A percentile compares a stretch with the other conserved stretches of the same genome.
phyloP scores from a whole-genome alignment of 495 filamentous ascomycete genomes.

The Entonaema liquescens region DNA sequence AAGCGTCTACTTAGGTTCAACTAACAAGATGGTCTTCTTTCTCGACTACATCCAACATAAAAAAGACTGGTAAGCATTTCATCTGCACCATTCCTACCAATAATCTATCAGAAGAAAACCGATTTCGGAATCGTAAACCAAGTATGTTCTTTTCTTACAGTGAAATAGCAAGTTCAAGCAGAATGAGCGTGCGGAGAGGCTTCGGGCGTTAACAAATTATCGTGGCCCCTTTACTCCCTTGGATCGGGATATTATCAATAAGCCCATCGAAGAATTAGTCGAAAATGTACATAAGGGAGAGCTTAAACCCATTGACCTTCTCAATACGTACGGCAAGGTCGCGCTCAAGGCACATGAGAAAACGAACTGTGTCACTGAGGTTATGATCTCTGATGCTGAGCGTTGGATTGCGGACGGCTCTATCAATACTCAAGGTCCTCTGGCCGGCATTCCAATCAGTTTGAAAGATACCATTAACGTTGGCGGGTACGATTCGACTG shows the following conservation, averaged over 20 bases:
- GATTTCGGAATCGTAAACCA: slow-evolving; percentile 2
- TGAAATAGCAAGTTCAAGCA: slow-evolving; percentile 78
- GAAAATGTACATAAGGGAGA: slow-evolving; percentile 74
- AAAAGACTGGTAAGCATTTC: slow-evolving; percentile 62
- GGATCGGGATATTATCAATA: slow-evolving; percentile 73
- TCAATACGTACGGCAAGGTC: slow-evolving; percentile 89
- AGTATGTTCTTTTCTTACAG: slow-evolving; percentile 18
- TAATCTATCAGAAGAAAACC: neutral
- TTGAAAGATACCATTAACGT: slow-evolving; percentile 90
- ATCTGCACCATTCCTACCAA: neutral
- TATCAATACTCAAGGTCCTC: slow-evolving; percentile 80
- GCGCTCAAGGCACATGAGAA: slow-evolving; percentile 84
- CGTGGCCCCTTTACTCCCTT: slow-evolving; percentile 64
- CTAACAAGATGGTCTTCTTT: slow-evolving; percentile 57
- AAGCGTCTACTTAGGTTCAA: neutral
- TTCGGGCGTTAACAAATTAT: slow-evolving; percentile 73
- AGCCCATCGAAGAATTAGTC: slow-evolving; percentile 81
- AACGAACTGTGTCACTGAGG: slow-evolving; percentile 92
- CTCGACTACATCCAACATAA: slow-evolving; percentile 68
- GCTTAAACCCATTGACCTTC: slow-evolving; percentile 74
- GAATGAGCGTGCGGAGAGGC: slow-evolving; percentile 71
- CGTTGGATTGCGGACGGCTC: slow-evolving; percentile 68
- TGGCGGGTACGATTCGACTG: slow-evolving; percentile 83
- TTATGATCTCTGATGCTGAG: slow-evolving; percentile 83
- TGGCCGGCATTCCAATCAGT: slow-evolving; percentile 89